Conservation (phyloP, 805 yeast genomes). For the Kockiozyma suomiensis region DNA sequence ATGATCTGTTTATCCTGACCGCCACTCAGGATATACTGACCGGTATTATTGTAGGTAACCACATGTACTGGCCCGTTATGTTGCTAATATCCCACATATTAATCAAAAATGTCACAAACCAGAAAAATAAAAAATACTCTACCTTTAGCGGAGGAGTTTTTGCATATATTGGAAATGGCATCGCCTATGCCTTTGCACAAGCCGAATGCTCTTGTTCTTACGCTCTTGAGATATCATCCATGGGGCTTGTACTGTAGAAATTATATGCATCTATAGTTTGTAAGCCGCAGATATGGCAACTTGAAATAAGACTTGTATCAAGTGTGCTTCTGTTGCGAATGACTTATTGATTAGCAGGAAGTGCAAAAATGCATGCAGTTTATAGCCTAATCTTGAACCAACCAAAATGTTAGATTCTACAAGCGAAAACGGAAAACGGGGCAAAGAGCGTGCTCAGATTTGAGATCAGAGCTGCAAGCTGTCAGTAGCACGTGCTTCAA, state of each 20-base stretch:
- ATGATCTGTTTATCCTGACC: conserved; percentile 39
- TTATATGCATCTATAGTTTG: too few species aligned
- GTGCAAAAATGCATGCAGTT: too few species aligned
- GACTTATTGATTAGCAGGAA: too few species aligned
- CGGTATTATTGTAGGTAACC: conserved; percentile 37
- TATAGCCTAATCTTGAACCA: too few species aligned
- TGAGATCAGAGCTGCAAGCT: too few species aligned
- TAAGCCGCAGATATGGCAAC: too few species aligned
- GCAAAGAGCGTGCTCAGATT: too few species aligned
- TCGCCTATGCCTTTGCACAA: not conserved
- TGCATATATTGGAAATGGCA: conserved; percentile 20
- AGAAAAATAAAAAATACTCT: not conserved
- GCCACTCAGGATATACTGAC: conserved; percentile 39
- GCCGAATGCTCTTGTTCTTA: not conserved
- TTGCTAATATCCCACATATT: conserved; percentile 2
- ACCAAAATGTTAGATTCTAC: too few species aligned
- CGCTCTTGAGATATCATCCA: not conserved
- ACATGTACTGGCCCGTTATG: conserved; percentile 38
- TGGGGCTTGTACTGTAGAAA: not conserved
- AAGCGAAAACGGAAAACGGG: too few species aligned
- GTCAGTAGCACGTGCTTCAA: too few species aligned
- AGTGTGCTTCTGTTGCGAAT: too few species aligned
- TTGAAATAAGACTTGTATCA: too few species aligned
- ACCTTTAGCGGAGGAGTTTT: conserved; percentile 10
- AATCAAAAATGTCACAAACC: not conserved